phyloP scores from a whole-genome alignment of 2,329 filamentous ascomycete genomes.

The Phialocephala subalpina region DNA sequence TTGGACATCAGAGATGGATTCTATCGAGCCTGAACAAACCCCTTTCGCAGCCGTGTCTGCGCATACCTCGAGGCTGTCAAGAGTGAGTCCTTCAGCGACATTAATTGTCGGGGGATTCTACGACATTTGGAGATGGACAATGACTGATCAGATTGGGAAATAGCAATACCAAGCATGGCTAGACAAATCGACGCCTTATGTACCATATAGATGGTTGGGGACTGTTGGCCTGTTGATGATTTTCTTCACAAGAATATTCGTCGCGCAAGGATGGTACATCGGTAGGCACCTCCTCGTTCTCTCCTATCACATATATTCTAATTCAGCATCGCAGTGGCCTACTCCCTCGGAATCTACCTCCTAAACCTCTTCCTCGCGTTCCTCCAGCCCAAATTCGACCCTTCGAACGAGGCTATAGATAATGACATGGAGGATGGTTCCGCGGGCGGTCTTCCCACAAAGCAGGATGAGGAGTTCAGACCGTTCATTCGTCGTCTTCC shows the following conservation, averaged over 20 bases:
- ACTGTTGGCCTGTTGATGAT: slow-evolving; percentile 78
- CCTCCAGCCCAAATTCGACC: slow-evolving; percentile 98
- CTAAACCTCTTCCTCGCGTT: slow-evolving; percentile 99
- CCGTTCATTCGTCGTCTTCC: slow-evolving; percentile 95
- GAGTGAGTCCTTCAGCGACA: slow-evolving; percentile 59
- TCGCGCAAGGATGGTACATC: slow-evolving; percentile 99
- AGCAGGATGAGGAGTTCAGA: slow-evolving; percentile 96
- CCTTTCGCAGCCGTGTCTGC: slow-evolving; percentile 90
- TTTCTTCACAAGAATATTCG: slow-evolving; percentile 89
- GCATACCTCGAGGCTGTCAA: slow-evolving; percentile 79
- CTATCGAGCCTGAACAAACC: slow-evolving; percentile 85
- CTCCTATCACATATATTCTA: neutral
- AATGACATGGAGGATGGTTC: slow-evolving; percentile 96
- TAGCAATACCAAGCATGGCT: slow-evolving; percentile 95
- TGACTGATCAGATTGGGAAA: slow-evolving; percentile 29
- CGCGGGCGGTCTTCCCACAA: slow-evolving; percentile 83
- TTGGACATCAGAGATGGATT: slow-evolving; percentile 70
- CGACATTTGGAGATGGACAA: slow-evolving; percentile 8
- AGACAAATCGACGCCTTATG: slow-evolving; percentile 90
- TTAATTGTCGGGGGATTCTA: neutral
- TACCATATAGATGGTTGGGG: slow-evolving; percentile 88
- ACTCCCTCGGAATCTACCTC: slow-evolving; percentile 97
- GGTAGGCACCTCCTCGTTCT: slow-evolving; percentile 61
- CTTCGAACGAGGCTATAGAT: slow-evolving; percentile 88
- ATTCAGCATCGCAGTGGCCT: slow-evolving; percentile 74